Conservation (phyloP, 495 filamentous ascomycete genomes). For the Trichoderma gamsii region DNA sequence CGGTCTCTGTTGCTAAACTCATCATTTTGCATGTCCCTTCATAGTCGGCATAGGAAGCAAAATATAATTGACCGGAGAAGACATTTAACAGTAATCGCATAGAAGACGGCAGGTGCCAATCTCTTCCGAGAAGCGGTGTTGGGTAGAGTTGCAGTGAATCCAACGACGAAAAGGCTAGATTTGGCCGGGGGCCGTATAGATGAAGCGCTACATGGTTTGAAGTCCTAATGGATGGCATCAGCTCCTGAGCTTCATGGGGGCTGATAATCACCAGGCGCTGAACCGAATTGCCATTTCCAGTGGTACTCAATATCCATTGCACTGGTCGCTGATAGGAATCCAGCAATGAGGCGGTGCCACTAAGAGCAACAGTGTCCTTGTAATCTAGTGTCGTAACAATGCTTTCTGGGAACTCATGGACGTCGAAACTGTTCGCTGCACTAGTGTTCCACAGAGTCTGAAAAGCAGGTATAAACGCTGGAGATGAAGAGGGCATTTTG, state of each 20-base stretch:
- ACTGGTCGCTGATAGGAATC: slow-evolving; percentile 53
- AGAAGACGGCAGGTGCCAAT: not conserved
- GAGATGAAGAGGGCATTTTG: not conserved
- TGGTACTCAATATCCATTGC: slow-evolving; percentile 50
- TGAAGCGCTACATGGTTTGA: slow-evolving; percentile 41
- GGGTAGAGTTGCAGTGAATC: slow-evolving; percentile 43
- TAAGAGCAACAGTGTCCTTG: not conserved
- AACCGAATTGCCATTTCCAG: slow-evolving; percentile 14
- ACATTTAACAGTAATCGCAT: not conserved
- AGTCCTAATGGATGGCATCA: slow-evolving; percentile 36
- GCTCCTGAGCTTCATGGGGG: slow-evolving; percentile 53
- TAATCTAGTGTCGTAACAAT: not conserved
- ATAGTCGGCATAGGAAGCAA: not conserved
- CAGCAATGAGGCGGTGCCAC: not conserved
- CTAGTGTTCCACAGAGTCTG: not conserved
- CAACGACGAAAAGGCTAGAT: slow-evolving; percentile 34
- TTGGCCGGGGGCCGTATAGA: slow-evolving; percentile 52
- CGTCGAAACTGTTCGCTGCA: not conserved
- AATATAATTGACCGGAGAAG: not conserved
- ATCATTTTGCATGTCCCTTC: not conserved
- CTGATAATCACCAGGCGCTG: slow-evolving; percentile 51
- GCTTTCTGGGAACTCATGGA: not conserved
- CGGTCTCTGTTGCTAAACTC: not conserved
- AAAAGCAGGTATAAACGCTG: not conserved
- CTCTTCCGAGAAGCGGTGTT: slow-evolving; percentile 20